These are phyloP conservation scores for Saccharomyces pastorianus DNA, from an alignment of 1,139 yeast species.

Conservation along the genomic window DNA sequence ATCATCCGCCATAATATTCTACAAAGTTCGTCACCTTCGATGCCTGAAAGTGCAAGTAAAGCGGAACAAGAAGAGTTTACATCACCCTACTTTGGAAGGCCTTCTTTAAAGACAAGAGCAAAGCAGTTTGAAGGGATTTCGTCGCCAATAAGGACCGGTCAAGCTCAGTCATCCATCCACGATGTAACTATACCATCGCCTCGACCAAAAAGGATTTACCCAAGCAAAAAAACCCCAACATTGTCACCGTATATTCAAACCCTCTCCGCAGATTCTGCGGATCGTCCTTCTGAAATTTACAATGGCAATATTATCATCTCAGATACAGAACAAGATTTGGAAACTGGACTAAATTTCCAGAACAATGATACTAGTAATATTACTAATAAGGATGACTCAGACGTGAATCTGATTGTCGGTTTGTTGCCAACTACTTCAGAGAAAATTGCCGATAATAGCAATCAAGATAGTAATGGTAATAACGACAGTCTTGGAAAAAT, in stretches of 20 bases:
- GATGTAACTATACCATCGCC: neutral
- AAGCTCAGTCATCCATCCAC: neutral
- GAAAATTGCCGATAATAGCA: conserved; percentile 13
- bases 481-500: conserved; percentile 3
- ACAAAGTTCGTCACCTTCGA: neutral
- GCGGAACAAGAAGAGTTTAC: conserved; percentile 1
- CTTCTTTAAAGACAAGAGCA: conserved; percentile 8
- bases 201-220: neutral
- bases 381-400: neutral
- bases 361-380: neutral
- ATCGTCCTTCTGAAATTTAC: neutral
- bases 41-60: neutral
- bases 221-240: neutral
- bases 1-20: neutral
- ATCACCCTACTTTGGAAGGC: conserved; percentile 13
- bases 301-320: neutral
- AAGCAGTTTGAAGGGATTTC: conserved; percentile 2
- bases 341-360: neutral
- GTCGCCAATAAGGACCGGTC: neutral
- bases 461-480: conserved; percentile 7
- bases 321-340: neutral
- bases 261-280: neutral
- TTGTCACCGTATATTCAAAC: neutral
- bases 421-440: conserved; percentile 13
- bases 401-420: neutral